Conservation (phyloP, 1,284 basidiomycete genomes). For the Athelia psychrophila region DNA sequence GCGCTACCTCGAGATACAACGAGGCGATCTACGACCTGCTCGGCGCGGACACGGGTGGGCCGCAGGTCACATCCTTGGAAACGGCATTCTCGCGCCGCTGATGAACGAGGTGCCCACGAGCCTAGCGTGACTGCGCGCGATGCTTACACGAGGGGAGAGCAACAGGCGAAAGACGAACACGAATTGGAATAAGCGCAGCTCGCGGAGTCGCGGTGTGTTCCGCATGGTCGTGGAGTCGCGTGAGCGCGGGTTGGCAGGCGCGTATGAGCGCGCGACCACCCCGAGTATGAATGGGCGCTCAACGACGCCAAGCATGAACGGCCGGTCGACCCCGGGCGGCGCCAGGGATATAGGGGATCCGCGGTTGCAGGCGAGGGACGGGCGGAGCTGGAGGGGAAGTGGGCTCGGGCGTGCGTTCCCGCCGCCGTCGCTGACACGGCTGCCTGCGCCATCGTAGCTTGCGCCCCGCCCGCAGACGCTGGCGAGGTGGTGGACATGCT, state of each 20-base stretch:
- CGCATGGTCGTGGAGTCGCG: constrained; percentile 83
- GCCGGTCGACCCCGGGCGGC: constrained; percentile 53
- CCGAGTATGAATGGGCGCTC: no score
- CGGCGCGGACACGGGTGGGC: constrained; percentile 55
- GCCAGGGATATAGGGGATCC: constrained; percentile 59
- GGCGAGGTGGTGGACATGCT: constrained; percentile 21
- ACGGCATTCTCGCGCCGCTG: constrained; percentile 66
- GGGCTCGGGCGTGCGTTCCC: constrained; percentile 37
- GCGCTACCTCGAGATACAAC: constrained; percentile 97
- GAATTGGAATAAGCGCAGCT: constrained; percentile 96
- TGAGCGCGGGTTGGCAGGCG: constrained; percentile 48
- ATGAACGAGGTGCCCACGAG: constrained; percentile 92
- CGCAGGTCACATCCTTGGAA: constrained; percentile 67
- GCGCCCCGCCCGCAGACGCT: constrained; percentile 46
- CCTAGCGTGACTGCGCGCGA: constrained; percentile 80
- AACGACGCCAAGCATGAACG: no score
- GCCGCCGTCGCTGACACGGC: constrained; percentile 34
- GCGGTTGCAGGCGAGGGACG: constrained; percentile 66
- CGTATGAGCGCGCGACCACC: constrained; percentile 27
- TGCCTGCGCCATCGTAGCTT: constrained; percentile 47
- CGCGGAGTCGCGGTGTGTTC: constrained; percentile 91
- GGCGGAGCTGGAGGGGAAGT: constrained; percentile 68
- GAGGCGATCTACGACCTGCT: constrained; percentile 89
- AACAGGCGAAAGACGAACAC: constrained; percentile 91
- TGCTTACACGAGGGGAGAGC: constrained; percentile 83